Evolutionary conservation across 768 basidiomycete species (phyloP).

Genomic region (Tylopilus felleus): DNA sequence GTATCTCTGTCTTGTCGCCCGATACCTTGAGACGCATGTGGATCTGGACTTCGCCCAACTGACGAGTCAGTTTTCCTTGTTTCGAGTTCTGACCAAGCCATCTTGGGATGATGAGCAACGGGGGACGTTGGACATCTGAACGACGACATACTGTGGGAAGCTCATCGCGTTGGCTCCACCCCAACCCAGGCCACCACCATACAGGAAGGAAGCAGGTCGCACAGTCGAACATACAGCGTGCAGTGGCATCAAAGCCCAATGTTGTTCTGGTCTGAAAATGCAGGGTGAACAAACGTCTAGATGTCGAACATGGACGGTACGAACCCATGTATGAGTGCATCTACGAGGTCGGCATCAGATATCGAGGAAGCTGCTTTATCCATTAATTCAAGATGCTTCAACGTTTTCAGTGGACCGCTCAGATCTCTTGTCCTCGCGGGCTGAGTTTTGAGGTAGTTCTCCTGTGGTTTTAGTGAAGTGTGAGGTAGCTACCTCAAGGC

Average conservation of each 20-base stretch:
- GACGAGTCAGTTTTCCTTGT: constrained; percentile 73
- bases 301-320: not conserved
- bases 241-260: constrained; percentile 92
- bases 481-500: not conserved
- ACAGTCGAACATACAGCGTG: constrained; percentile 92
- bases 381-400: constrained; percentile 80
- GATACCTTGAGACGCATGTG: constrained; percentile 94
- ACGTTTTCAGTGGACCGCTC: constrained; percentile 56
- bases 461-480: constrained; percentile 46
- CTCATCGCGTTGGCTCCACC: constrained; percentile 63
- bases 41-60: constrained; percentile 87
- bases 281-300: not conserved
- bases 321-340: constrained; percentile 90
- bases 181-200: constrained; percentile 66
- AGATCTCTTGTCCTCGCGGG: constrained; percentile 58
- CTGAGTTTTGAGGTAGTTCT: constrained; percentile 89
- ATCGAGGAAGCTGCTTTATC: constrained; percentile 87
- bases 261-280: constrained; percentile 76
- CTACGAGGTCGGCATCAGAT: constrained; percentile 93
- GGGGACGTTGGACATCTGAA: not conserved
- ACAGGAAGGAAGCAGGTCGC: constrained; percentile 78
- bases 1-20: constrained; percentile 84
- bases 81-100: constrained; percentile 99
- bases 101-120: constrained; percentile 39
- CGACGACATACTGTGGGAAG: constrained; percentile 75